Evolutionary conservation across 352 stramenopile species (phyloP).

Genomic region (Halophytophthora batemanensis): DNA sequence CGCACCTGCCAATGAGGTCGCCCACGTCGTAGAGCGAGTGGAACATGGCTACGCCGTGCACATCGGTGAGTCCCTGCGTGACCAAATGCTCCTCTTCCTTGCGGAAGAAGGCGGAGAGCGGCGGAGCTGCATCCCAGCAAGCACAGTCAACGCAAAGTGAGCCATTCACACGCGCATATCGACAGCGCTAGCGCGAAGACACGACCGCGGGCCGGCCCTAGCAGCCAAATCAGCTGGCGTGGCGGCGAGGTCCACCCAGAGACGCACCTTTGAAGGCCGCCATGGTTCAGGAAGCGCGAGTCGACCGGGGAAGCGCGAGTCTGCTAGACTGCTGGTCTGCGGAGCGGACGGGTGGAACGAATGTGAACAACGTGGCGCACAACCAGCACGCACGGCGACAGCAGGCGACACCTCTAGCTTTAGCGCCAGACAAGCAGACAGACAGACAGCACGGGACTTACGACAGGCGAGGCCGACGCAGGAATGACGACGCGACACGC

Average conservation of each 20-base stretch:
- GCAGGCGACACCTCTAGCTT: no score
- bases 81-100: slow-evolving; percentile 84
- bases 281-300: slow-evolving; percentile 25
- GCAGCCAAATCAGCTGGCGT: background rate
- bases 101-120: slow-evolving; percentile 86
- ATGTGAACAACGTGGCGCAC: no score
- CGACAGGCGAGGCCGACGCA: no score
- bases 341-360: no score
- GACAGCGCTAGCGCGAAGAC: background rate
- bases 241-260: background rate
- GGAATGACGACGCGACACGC: no score
- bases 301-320: background rate
- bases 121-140: slow-evolving; percentile 42
- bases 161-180: no score
- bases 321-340: background rate
- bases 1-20: slow-evolving; percentile 70
- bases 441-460: no score
- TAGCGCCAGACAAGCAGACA: no score
- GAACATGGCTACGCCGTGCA: slow-evolving; percentile 83
- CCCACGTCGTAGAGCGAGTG: slow-evolving; percentile 88
- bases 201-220: slow-evolving; percentile 4
- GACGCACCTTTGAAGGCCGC: slow-evolving; percentile 70
- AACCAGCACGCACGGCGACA: no score
- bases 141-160: slow-evolving; percentile 4
- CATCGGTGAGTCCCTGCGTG: slow-evolving; percentile 79